Evolutionary conservation across 2,329 filamentous ascomycete genomes (phyloP).

Genomic region (Berkeleyomyces basicola): DNA sequence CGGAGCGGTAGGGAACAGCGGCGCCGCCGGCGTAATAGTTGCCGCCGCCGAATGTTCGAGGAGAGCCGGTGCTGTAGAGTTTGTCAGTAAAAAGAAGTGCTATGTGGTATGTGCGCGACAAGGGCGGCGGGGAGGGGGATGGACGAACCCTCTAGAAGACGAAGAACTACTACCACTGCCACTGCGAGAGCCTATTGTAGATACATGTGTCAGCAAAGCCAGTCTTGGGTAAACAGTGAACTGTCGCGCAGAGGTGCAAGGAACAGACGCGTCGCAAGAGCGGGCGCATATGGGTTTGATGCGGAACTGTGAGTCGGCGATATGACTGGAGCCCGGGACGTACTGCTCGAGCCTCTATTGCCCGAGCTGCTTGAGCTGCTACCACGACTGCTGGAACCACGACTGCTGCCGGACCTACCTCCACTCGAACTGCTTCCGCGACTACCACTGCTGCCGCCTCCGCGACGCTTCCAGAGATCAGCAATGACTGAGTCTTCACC

Average conservation of each 20-base stretch:
- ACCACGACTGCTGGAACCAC: constrained; percentile 18
- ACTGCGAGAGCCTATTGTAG: constrained; percentile 1
- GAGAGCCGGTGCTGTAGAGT: constrained; percentile 35
- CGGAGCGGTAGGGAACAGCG: constrained; percentile 40
- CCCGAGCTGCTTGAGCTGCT: constrained; percentile 13
- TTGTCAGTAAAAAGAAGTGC: constrained; percentile 7
- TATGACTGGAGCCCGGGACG: background rate
- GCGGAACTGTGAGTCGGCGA: background rate
- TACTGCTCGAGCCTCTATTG: background rate
- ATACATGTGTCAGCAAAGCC: background rate
- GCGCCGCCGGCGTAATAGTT: constrained; percentile 52
- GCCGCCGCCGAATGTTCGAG: constrained; percentile 43
- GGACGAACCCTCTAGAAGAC: constrained; percentile 7
- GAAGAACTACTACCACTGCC: constrained; percentile 4
- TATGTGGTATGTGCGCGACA: background rate
- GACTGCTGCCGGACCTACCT: constrained; percentile 15
- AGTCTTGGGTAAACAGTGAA: too few relatives aligned
- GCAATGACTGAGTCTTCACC: background rate
- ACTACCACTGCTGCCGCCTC: constrained; percentile 33
- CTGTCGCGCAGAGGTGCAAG: background rate
- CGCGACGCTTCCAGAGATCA: constrained; percentile 40
- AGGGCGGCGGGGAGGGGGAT: background rate
- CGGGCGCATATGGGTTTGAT: background rate
- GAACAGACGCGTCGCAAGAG: background rate
- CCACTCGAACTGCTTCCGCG: constrained; percentile 19